These are phyloP conservation scores for Podospora conica DNA, from an alignment of 495 filamentous ascomycete genomes.

Conservation along the genomic window DNA sequence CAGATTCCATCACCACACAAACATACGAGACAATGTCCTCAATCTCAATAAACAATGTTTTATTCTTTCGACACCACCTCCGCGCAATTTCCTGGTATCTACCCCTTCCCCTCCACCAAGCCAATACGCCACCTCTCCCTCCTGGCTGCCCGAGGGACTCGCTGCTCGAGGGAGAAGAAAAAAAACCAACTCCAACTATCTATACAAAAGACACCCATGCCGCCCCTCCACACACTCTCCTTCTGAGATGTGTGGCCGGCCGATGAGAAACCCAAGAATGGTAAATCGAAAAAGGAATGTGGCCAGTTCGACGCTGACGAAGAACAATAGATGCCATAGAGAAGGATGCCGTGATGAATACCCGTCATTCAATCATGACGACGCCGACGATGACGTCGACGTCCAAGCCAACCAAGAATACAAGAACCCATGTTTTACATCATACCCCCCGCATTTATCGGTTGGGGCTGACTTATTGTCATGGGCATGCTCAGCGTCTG, in stretches of 20 bases:
- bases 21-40: too few relatives aligned
- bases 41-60: too few relatives aligned
- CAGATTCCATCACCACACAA: too few relatives aligned
- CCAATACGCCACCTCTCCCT: background rate
- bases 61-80: too few relatives aligned
- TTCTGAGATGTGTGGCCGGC: background rate
- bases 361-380: conserved; percentile 7
- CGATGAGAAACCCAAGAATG: conserved; percentile 7
- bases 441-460: conserved; percentile 41
- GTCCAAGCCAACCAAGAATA: conserved; percentile 8
- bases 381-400: conserved; percentile 4
- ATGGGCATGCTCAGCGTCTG: conserved; percentile 52
- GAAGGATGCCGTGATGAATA: background rate
- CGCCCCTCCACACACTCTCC: conserved; percentile 1
- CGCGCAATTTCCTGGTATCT: too few relatives aligned
- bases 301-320: background rate
- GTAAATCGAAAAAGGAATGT: conserved; percentile 1
- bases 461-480: conserved; percentile 48
- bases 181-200: conserved; percentile 15
- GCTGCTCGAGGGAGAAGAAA: background rate
- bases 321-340: background rate
- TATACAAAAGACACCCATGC: conserved; percentile 15
- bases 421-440: conserved; percentile 15
- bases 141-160: background rate
- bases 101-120: background rate